phyloP scores from a whole-genome alignment of 331 rosid species.

The Dryas integrifolia region DNA sequence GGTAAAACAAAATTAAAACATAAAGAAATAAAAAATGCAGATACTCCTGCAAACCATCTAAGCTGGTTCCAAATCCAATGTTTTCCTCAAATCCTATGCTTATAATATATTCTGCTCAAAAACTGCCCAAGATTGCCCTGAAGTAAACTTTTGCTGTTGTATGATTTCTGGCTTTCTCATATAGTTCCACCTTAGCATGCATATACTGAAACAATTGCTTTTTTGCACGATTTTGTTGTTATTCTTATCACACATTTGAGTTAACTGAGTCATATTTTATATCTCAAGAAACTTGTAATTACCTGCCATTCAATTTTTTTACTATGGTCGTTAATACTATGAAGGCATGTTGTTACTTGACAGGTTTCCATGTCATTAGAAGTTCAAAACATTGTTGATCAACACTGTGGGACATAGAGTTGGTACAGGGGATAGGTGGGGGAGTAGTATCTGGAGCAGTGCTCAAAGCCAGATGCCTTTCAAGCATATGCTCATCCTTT shows the following conservation, averaged over 20 bases:
- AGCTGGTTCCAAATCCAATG: neutral
- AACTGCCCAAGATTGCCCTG: neutral
- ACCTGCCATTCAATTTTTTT: neutral
- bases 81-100: neutral
- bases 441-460: neutral
- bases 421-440: neutral
- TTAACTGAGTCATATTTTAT: neutral
- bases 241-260: neutral
- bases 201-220: neutral
- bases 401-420: neutral
- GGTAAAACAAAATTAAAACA: neutral
- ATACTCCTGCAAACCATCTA: neutral
- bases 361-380: slow-evolving; percentile 20
- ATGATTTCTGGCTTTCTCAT: neutral
- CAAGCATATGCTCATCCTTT: slow-evolving; percentile 4
- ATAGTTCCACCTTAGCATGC: neutral
- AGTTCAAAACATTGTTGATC: neutral
- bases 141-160: neutral
- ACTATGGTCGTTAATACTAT: neutral
- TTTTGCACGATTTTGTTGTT: neutral
- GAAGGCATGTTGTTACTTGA: slow-evolving; percentile 3
- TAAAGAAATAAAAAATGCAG: neutral
- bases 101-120: neutral
- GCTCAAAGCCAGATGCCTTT: slow-evolving; percentile 1
- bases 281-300: neutral